Evolutionary conservation across 441 rosid genomes (phyloP).

Genomic region (Jatropha multifida): DNA sequence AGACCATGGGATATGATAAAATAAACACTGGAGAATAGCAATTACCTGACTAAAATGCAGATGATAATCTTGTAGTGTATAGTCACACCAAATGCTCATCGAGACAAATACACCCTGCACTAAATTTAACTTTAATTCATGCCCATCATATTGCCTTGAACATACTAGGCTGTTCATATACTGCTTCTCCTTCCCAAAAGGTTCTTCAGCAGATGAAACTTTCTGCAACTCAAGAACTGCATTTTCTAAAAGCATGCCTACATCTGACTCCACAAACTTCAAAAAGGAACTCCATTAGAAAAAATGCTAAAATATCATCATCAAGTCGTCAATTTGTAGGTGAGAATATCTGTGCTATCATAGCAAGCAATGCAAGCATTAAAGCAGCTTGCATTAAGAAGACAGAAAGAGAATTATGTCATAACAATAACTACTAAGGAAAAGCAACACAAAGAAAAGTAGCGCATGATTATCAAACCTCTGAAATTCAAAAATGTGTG

Average conservation of each 20-base stretch:
- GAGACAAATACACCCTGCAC: constrained; percentile 61
- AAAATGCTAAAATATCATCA: constrained; percentile 11
- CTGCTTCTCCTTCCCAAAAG: constrained; percentile 51
- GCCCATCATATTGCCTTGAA: constrained; percentile 45
- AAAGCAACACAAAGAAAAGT: too few relatives aligned
- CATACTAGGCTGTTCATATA: constrained; percentile 63
- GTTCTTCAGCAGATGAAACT: constrained; percentile 43
- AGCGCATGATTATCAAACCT: background rate
- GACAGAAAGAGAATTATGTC: background rate
- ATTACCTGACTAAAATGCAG: constrained; percentile 77
- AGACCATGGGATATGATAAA: constrained; percentile 12
- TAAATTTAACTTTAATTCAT: constrained; percentile 44
- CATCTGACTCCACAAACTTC: constrained; percentile 83
- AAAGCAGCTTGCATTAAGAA: background rate
- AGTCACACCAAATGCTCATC: constrained; percentile 78
- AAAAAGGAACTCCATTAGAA: constrained; percentile 31
- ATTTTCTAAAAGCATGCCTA: constrained; percentile 59
- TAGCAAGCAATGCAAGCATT: background rate
- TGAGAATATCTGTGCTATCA: background rate
- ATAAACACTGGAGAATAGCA: constrained; percentile 21
- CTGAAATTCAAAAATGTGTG: background rate
- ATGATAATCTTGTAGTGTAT: constrained; percentile 80
- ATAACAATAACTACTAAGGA: background rate
- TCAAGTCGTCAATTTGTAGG: background rate
- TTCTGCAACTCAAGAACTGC: constrained; percentile 65